Base-by-base conservation (phyloP, 345 rosid genomes). In the Triadica sebifera region DNA sequence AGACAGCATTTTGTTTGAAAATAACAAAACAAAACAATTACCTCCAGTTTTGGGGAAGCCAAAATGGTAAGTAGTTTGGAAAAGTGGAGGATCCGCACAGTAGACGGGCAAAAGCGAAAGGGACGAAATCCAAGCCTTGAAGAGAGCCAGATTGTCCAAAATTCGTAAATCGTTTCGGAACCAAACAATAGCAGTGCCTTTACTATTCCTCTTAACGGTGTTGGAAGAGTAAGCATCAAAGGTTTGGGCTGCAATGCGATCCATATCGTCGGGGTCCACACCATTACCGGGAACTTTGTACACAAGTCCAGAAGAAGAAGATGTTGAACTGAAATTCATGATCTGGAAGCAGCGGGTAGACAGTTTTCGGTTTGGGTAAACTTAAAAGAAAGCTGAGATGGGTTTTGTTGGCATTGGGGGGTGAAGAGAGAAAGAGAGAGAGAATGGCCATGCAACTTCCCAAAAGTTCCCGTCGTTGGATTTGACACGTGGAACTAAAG, bases 41-140 rank as follows among this genome's bases (percentile, higher is more conserved):
- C 98, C 97, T 85, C 98, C 96, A 50, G 96, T 94, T 88, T 90
- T 94, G 5, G 89, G 92, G 83, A 92, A 94, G 41, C 85, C 83
- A 47, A 90, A 94, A 82, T 78, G 76, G 78, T 82, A 73, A 46
- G 98, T 94, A 52, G 89, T 81, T 20, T 79, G 78, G 60, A 92
- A 94, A 78, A 85, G 90, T 71, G 96, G 90, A 79, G 97, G 97
- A 78, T 92, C 98, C 15, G 92, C 78, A 72, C 93, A 90, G 65
- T 92, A 90, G 65, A 92, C 92, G 16, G 97, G 98, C 74, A 94
- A 84, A 76, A 94, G 67, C 12, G 73, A 55, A 46, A 88, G 85
- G 6, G 94, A 89, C 19, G 87, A 85, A 73, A 58, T 52, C 96
- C 96, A 92, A 73, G 96, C 98, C 75, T 71, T 79, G 74, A 74